Evolutionary conservation across 2,329 filamentous ascomycete genomes (phyloP), one percentile per base, ranked within the genome.

Genomic region (Penicillium sp.): DNA sequence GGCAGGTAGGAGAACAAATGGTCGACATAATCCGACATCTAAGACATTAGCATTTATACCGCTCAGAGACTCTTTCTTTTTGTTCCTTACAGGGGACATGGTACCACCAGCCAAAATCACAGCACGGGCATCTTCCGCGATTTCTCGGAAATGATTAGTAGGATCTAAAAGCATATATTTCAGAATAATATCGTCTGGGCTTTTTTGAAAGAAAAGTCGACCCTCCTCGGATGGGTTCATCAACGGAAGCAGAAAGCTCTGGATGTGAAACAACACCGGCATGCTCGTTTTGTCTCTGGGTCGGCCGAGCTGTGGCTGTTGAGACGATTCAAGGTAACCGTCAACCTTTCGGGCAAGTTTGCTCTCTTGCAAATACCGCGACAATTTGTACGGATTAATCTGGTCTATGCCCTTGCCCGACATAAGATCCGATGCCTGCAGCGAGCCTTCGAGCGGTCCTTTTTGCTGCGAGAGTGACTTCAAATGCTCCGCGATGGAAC

Each of bases 331-430:
- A 3, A 86, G 84, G 67, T 97, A 99, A 46, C 91, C 89, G 74
- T 99, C 93, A 10, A 97, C 90, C 72, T 99, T 99, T 60, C 92
- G 89, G 1, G 93, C 92, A 11, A 99, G 78, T 66, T 96, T 97
- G 58, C 92, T 97, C 59, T 94, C 88, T 66, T 93, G 89, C 4
- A 99, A 84, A 71, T 97, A 97, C 42, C 86, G 83, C 31, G 92
- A 86, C 13, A 99, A 80, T 68, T 94, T 93, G 74, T 90, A 93
- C 29, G 97, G 83, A 66, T 97, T 96, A 75, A 99, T 92, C 67
- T 97, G 93, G 67, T 99, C 94, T 22, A 94, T 89, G 0, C 91
- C 91, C 69, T 96, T 96, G 36, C 87, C 86, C 22, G 86, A 83
- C 60, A 97, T 86, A 1, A 99, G 79, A 5, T 86, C 83, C 18